A percentile compares a stretch with the other conserved stretches of the same genome.
phyloP scores from a whole-genome alignment of 1,284 basidiomycete species.

The Leccinum insolens region DNA sequence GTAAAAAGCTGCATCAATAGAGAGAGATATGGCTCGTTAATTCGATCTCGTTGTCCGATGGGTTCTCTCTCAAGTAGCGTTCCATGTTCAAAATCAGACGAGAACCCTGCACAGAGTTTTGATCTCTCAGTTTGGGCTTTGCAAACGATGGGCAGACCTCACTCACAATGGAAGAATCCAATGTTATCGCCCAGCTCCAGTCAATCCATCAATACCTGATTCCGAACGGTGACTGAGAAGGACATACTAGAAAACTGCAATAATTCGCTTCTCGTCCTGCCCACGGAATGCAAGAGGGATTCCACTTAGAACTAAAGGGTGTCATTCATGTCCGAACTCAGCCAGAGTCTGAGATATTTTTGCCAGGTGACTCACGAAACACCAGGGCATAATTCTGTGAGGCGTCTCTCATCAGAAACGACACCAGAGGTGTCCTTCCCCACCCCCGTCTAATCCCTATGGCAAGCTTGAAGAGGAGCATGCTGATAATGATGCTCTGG shows the following conservation, averaged over 20 bases:
- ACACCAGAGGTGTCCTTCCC: conserved; percentile 21
- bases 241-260: conserved; percentile 15
- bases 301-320: conserved; percentile 10
- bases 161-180: conserved; percentile 19
- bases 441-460: conserved; percentile 3
- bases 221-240: neutral
- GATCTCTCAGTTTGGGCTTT: neutral
- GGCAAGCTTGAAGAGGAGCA: conserved; percentile 15
- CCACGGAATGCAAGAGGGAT: neutral
- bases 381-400: conserved; percentile 11
- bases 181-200: conserved; percentile 16
- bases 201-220: conserved; percentile 1
- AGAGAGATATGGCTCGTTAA: neutral
- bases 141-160: neutral
- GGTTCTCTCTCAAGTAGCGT: neutral
- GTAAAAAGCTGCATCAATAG: neutral
- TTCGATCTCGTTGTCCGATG: neutral
- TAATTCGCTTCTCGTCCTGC: conserved; percentile 5
- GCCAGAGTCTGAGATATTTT: neutral
- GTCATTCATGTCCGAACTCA: neutral
- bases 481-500: conserved; percentile 16
- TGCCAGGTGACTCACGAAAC: conserved; percentile 19
- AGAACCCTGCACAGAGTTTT: conserved; percentile 15
- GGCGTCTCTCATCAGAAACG: conserved; percentile 24
- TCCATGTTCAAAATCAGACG: conserved; percentile 23